A percentile compares a stretch with the other conserved stretches of the same genome.
These are phyloP conservation scores for Aphanomyces invadans DNA, from an alignment of 352 stramenopile species.

Conservation along the genomic window DNA sequence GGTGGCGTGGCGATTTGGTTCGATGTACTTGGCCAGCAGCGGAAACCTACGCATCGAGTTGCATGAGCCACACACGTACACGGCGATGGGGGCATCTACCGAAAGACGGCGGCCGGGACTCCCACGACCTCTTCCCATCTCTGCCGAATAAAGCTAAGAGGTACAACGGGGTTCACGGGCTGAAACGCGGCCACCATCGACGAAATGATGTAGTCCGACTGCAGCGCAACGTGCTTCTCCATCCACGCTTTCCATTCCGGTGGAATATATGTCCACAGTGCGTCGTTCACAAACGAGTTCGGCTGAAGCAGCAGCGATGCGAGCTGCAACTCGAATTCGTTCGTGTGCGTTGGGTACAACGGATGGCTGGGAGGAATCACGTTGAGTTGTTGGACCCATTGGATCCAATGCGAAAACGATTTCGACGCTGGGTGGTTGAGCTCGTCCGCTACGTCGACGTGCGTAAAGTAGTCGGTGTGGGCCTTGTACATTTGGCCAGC, in stretches of 20 bases:
- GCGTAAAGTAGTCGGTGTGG: slow-evolving; percentile 25
- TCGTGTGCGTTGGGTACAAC: background rate
- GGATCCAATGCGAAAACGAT: slow-evolving; percentile 24
- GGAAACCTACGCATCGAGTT: background rate
- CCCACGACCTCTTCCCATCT: slow-evolving; percentile 12
- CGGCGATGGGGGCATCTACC: background rate
- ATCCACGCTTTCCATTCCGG: background rate
- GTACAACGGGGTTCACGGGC: background rate
- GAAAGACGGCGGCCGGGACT: background rate
- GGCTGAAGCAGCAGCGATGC: background rate
- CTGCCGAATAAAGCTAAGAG: background rate
- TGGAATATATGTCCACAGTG: background rate
- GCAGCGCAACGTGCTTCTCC: background rate
- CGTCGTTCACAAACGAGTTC: background rate
- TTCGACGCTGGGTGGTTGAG: background rate
- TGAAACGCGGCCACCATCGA: slow-evolving; percentile 11
- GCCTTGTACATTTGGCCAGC: slow-evolving; percentile 15
- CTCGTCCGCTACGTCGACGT: background rate
- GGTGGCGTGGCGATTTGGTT: slow-evolving; percentile 69
- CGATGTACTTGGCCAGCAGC: slow-evolving; percentile 13
- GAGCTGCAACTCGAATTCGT: slow-evolving; percentile 4
- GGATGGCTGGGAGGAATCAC: slow-evolving; percentile 2
- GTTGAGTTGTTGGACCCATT: background rate
- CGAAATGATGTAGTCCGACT: slow-evolving; percentile 18
- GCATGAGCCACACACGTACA: background rate